A percentile compares a stretch with the other conserved stretches of the same genome.
Conservation (phyloP, 1,139 yeast genomes). For the Candida glucosophila region DNA sequence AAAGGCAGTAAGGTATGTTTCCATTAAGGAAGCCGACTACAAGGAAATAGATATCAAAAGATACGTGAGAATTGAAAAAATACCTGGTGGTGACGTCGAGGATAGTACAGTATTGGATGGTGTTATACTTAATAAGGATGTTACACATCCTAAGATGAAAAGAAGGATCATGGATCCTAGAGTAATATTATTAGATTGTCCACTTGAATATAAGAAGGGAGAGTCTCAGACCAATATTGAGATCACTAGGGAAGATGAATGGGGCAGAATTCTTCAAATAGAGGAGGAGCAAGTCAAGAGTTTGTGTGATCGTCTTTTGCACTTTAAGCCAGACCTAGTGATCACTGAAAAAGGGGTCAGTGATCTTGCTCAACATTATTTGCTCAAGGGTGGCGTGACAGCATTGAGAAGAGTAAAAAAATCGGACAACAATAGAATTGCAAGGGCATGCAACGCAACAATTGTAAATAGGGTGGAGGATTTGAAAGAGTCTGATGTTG, state of each 20-base stretch:
- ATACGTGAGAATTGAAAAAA: slow-evolving; percentile 87
- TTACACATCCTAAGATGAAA: slow-evolving; percentile 96
- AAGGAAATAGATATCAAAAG: slow-evolving; percentile 91
- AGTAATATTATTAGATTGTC: slow-evolving; percentile 85
- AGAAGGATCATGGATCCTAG: slow-evolving; percentile 84
- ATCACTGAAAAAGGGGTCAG: slow-evolving; percentile 98
- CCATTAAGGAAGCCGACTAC: slow-evolving; percentile 55
- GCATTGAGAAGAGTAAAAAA: slow-evolving; percentile 93
- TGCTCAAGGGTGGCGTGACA: slow-evolving; percentile 87
- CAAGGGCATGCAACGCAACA: slow-evolving; percentile 96
- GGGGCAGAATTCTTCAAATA: slow-evolving; percentile 91
- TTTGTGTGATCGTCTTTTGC: slow-evolving; percentile 78
- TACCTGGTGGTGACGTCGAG: slow-evolving; percentile 95
- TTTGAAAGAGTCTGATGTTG: slow-evolving; percentile 82
- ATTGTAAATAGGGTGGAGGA: slow-evolving; percentile 95
- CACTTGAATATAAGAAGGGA: slow-evolving; percentile 96
- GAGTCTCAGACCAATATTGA: slow-evolving; percentile 98
- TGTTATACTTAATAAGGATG: slow-evolving; percentile 88
- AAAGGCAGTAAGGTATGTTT: slow-evolving; percentile 80
- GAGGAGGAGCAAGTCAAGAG: slow-evolving; percentile 95
- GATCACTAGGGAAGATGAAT: slow-evolving; percentile 91
- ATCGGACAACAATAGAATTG: slow-evolving; percentile 92
- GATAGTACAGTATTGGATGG: slow-evolving; percentile 88
- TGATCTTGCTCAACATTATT: slow-evolving; percentile 94
- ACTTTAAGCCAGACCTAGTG: slow-evolving; percentile 86